Evolutionary conservation across 78 protist species (phyloP), one percentile per base, ranked within the genome.

Genomic region (Polysphondylium violaceum): DNA sequence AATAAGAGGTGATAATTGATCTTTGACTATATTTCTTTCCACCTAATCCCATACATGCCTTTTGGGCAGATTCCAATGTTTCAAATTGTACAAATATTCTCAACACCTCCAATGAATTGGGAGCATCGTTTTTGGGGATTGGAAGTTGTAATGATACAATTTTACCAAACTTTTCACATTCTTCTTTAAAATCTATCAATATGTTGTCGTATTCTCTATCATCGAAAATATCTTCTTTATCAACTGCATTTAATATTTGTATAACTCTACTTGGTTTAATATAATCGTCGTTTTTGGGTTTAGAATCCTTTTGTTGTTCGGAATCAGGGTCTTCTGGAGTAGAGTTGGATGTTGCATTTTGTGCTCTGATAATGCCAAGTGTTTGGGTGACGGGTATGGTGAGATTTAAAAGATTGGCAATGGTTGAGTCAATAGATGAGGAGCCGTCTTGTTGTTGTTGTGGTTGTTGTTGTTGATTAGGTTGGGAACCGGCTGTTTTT

Each of bases 11-110:
- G 25, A 93, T 41, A 3, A 86, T 19, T 4, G 79, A 51, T 53
- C 96, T 76, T 11, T 43, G 50, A 60, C 87, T 87, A 60, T 74
- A 93, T 68, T 63, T 76, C 53, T 86, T 74, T 12, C 96, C 96
- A 23, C 76, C 90, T 9, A 93, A 12, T 9, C 47, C 33, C 14
- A 60, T 43, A 47, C 87, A 75, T 7, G 96, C 93, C 50, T 47
- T 47, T 43, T 76, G 87, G 17, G 96, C 93, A 14, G 58, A 41
- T 35, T 86, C 94, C 0, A 68, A 1, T 36, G 36, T 33, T 40
- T 31, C 25, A 41, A 74, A 93, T 21, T 77, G 35, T 3, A 93
- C 86, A 71, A 68, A 93, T 6, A 76, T 73, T 43, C 65, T 71
- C 2, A 47, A 25, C 0, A 76, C 63, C n/a, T 76, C 86, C 2